Evolutionary conservation across 2,329 filamentous ascomycete genomes (phyloP), one percentile per base, ranked within the genome.

Genomic region (Beauveria sp.): DNA sequence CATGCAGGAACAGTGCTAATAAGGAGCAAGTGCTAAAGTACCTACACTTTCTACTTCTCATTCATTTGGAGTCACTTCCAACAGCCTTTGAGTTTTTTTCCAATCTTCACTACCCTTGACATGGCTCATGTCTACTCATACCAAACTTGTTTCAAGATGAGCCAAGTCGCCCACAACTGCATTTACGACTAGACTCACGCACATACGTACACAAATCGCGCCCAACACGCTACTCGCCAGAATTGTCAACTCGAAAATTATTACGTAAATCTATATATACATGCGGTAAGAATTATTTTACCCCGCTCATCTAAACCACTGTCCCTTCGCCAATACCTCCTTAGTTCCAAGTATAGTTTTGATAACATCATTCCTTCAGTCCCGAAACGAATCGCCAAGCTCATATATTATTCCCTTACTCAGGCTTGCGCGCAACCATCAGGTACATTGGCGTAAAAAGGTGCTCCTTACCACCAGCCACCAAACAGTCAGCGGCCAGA

Each of bases 401-500:
- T 20, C 24, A 9, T 22, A 46, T 16, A 16, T 10, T 20, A 22
- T 28, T 24, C 18, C 8, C 20, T 49, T 61, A 61, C 47, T 62
- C 60, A n/a, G 91, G 90, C 80, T 96, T 96, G 75, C 88, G 85
- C 61, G 85, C 92, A 57, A 96, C 85, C 90, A 96, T 96, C 70
- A 96, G 78, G 77, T 96, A 96, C 93, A 96, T 96, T 22, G 93
- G 93, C 3, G 92, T 96, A 77, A 96, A 97, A 49, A 97, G 80
- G 76, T 95, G 90, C 78, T 89, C 81, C 77, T 86, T 85, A 8
- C 87, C 92, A 70, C 93, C 92, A 56, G 87, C 88, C 5, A 96
- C 92, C 60, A 96, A 79, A 63, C 85, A 88, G 73, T 96, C 92
- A 3, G 84, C 91, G 14, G 89, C 92, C 61, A 83, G 72, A 1